Base-by-base conservation (phyloP, 176 grass and related monocot genomes). In the Hyparrhenia diplandra region DNA sequence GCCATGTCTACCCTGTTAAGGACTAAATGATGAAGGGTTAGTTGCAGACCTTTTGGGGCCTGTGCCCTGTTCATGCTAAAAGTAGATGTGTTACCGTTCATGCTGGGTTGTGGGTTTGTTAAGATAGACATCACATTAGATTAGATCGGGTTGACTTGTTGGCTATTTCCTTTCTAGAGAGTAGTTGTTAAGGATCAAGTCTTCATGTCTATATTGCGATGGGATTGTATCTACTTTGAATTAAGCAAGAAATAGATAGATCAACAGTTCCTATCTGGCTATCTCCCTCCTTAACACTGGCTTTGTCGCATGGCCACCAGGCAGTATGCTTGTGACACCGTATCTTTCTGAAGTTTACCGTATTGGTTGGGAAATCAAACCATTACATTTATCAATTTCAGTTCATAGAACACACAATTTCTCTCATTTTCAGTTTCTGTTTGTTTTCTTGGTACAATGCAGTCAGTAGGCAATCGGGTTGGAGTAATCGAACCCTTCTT, bases 391-490 rank as follows among this genome's bases (percentile, higher is more conserved):
- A 75, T 14, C 23, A 71, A 70, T 77, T 69, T 72, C 59, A 13
- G n/a, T 67, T 71, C 18, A 71, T 55, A 57, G 25, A 70, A 29
- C 57, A 29, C 20, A 63, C 34, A 69, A 27, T 30, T 4, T 85
- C 25, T 72, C 36, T 79, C 13, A 47, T 46, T 54, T 13, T 30
- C 5, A 46, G 70, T 86, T 72, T 49, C 41, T 70, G 12, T 55
- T 47, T 55, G 80, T 14, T 74, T 82, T 79, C 18, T 76, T 39
- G 70, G 46, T 80, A 77, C 65, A 81, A 69, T 80, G 77, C 83
- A 98, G 92, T 94, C 95, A 64, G 92, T 94, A 54, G 95, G 95
- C 69, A 92, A 98, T 62, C 64, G 90, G 23, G 90, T 98, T 77
- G 95, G 95, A 73, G 92, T 98, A 54, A 72, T 86, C 16, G 95